Base-by-base conservation (phyloP, 805 yeast species). In the Brettanomyces sp. region DNA sequence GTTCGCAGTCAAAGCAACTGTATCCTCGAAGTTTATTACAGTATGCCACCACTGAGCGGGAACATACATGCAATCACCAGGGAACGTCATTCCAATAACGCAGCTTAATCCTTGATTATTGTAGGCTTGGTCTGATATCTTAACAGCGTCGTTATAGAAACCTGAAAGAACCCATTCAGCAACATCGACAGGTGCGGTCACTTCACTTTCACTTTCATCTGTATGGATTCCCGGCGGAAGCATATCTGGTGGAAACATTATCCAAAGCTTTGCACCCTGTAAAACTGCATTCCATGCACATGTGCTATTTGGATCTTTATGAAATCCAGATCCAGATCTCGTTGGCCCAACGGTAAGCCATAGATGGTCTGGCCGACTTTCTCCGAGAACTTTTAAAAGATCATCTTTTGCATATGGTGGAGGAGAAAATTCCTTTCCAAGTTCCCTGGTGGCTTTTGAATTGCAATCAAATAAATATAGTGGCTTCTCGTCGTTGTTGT, bases 41-140 rank as follows among this genome's bases (percentile, higher is more conserved):
- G 80, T 69, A 68, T 89, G 97, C 97, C 97, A 89, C 97, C 97
- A 89, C 1, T 95, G 95, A n/a, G 89, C 74, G 3, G 97, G 97
- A 6, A 89, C 97, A 59, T 84, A 79, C 72, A 88, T 76, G 49
- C 88, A 82, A 59, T 90, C 95, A 5, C 90, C 91, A 0, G 88
- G 83, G 52, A 77, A 79, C 0, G 95, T 84, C 12, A 89, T 69
- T 0, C 87, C 93, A 21, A 89, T 77, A 21, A 70, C 57, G 53
- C 86, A 82, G 22, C 73, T 70, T 21, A 38, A 60, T 41, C 50
- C 53, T 9, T 22, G 66, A 59, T 37, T 54, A 50, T 46, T 37
- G 3, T 44, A 41, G 6, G 56, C 51, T 12, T 51, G 51, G 45
- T 74, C 72, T 13, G 77, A 74, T 40, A 82, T 58, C 48, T 71